phyloP scores from a whole-genome alignment of 768 basidiomycete species.

The Panaeolus cyanescens region DNA sequence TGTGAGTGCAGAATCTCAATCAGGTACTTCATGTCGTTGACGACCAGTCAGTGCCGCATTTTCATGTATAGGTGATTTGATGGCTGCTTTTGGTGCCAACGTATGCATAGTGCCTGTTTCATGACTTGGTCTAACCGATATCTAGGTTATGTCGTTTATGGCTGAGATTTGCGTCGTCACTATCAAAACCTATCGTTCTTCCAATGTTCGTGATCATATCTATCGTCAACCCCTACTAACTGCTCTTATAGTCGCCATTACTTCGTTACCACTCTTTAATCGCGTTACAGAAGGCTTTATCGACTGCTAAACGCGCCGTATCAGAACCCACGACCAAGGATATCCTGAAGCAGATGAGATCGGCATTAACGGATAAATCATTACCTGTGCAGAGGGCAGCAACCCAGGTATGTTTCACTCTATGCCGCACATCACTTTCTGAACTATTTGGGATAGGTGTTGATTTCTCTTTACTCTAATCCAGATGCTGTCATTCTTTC shows the following conservation, averaged over 20 bases:
- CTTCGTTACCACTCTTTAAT: constrained; percentile 81
- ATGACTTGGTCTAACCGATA: neutral
- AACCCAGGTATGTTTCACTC: constrained; percentile 59
- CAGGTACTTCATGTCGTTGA: constrained; percentile 1
- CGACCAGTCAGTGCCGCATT: constrained; percentile 66
- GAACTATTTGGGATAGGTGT: constrained; percentile 32
- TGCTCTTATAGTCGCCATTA: constrained; percentile 61
- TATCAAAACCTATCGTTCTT: constrained; percentile 71
- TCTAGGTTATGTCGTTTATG: constrained; percentile 94
- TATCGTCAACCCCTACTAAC: constrained; percentile 1
- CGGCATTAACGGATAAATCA: constrained; percentile 78
- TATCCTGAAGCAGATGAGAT: constrained; percentile 79
- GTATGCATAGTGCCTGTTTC: constrained; percentile 40
- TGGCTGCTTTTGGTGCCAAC: constrained; percentile 82
- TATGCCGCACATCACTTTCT: neutral
- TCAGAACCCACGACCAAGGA: constrained; percentile 81
- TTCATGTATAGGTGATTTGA: constrained; percentile 87
- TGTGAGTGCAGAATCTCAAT: constrained; percentile 44
- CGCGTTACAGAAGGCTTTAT: constrained; percentile 78
- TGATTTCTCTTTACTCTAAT: constrained; percentile 56
- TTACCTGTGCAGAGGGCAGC: constrained; percentile 84
- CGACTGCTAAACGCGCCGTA: constrained; percentile 79
- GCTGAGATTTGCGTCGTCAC: constrained; percentile 73
- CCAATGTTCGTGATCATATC: constrained; percentile 52
- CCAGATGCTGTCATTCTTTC: constrained; percentile 57